Base-by-base conservation (phyloP, 2,329 filamentous ascomycete genomes). In the Penicillium sp. region DNA sequence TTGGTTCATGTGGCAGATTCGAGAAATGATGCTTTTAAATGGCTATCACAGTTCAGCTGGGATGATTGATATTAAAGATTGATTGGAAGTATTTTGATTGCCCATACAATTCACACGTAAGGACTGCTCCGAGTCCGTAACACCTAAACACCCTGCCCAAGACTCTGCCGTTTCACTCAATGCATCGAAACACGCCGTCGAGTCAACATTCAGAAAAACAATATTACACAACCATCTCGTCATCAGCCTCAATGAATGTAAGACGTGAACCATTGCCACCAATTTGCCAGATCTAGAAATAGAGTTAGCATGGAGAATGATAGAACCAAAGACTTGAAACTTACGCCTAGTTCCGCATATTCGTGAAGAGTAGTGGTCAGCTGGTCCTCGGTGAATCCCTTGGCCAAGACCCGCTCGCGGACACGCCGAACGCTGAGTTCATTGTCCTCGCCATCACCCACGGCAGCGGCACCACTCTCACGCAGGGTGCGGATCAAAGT, bases 341-440 rank as follows among this genome's bases (percentile, higher is more conserved):
- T 86, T 72, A 96, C 92, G 71, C 95, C 85, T 44, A 94, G 69
- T 50, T 77, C 72, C 2, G 85, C 82, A 66, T 98, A 96, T 70
- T 95, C 90, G 46, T 95, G 83, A 60, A 98, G 74, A 13, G 89
- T 83, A 51, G 77, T 77, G 57, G 85, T 75, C 69, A 95, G 88
- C 65, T 98, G 89, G 65, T 96, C 87, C 49, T 88, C 83, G 0
- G 90, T 98, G 65, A 95, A 98, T 2, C 92, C 92, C 75, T 95
- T 95, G 36, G 89, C 92, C 55, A 96, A 75, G 18, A 98, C 88
- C 50, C 92, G 73, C 66, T 95, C 89, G 62, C 89, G 79, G 43
- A 98, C 86, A 66, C 87, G 84, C 51, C 84, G 78, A 71, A 98
- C 76, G 64, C 83, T 92, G 54, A 98, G 69, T 65, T 95, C 89